Conservation (phyloP, 495 filamentous ascomycete genomes). For the Talaromyces adpressus region DNA sequence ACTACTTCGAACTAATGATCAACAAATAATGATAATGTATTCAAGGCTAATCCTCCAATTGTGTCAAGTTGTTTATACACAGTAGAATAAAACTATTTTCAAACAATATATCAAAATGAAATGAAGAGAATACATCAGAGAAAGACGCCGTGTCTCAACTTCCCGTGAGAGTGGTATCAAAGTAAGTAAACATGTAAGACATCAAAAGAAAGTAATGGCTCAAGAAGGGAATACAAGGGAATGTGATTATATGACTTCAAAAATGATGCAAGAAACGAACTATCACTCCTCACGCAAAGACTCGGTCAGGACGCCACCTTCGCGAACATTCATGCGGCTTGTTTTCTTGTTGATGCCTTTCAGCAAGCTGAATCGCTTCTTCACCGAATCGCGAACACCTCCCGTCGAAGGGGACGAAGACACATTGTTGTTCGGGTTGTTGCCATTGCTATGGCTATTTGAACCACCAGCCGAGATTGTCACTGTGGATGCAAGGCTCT, state of each 20-base stretch:
- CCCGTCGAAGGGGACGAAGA: constrained; percentile 10
- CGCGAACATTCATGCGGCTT: constrained; percentile 37
- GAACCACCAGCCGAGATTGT: background rate
- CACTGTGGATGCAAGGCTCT: background rate
- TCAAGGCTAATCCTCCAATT: background rate
- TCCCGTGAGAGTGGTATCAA: constrained; percentile 10
- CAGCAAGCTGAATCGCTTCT: constrained; percentile 40
- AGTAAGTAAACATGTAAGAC: constrained; percentile 11
- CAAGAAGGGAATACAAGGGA: constrained; percentile 8
- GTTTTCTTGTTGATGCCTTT: constrained; percentile 38
- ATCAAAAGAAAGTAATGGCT: constrained; percentile 12
- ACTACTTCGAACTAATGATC: background rate
- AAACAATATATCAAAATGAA: background rate
- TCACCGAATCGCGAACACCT: constrained; percentile 38
- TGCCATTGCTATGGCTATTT: constrained; percentile 10
- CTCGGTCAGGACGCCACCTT: constrained; percentile 14
- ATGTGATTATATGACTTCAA: constrained; percentile 5
- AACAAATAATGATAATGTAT: background rate
- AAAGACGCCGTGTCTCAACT: constrained; percentile 5
- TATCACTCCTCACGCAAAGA: constrained; percentile 30
- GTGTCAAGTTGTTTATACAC: background rate
- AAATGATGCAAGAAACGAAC: constrained; percentile 7
- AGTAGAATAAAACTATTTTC: constrained; percentile 1
- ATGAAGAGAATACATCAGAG: constrained; percentile 1
- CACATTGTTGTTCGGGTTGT: background rate